Evolutionary conservation across 768 basidiomycete genomes (phyloP).

Genomic region (Amanita fuliginea): DNA sequence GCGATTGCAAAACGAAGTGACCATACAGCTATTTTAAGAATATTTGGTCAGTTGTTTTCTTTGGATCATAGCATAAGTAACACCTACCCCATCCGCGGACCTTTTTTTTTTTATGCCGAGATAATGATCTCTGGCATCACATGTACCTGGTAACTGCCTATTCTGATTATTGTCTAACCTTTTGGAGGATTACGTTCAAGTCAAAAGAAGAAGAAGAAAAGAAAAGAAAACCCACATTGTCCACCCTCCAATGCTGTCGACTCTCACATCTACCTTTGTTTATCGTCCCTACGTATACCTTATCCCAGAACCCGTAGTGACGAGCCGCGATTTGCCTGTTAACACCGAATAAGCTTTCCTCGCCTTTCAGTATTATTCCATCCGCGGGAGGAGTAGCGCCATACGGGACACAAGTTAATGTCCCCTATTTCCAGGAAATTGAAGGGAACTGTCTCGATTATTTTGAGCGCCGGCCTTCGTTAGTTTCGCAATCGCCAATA

Average conservation of each 20-base stretch:
- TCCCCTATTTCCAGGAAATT: constrained; percentile 78
- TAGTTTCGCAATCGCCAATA: too few species aligned
- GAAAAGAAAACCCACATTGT: constrained; percentile 48
- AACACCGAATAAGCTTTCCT: constrained; percentile 57
- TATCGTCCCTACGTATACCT: constrained; percentile 67
- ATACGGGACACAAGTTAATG: constrained; percentile 54
- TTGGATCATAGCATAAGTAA: neutral
- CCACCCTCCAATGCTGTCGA: constrained; percentile 51
- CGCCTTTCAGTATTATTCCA: constrained; percentile 44
- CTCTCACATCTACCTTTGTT: constrained; percentile 48
- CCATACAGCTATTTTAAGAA: constrained; percentile 40
- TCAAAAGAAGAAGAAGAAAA: too few species aligned
- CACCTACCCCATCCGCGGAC: constrained; percentile 56
- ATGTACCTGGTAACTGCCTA: constrained; percentile 60
- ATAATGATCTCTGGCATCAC: constrained; percentile 41
- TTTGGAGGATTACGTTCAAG: neutral
- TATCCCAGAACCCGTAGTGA: constrained; percentile 54
- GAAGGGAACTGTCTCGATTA: constrained; percentile 34
- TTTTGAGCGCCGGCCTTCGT: too few species aligned
- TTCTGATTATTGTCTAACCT: constrained; percentile 65
- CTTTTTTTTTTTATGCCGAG: constrained; percentile 40
- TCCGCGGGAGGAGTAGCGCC: constrained; percentile 74
- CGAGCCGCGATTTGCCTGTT: constrained; percentile 65
- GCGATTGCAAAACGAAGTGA: constrained; percentile 76
- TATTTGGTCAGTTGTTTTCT: neutral